phyloP scores from a whole-genome alignment of 2,329 filamentous ascomycete genomes.

The Seiridium cupressi region DNA sequence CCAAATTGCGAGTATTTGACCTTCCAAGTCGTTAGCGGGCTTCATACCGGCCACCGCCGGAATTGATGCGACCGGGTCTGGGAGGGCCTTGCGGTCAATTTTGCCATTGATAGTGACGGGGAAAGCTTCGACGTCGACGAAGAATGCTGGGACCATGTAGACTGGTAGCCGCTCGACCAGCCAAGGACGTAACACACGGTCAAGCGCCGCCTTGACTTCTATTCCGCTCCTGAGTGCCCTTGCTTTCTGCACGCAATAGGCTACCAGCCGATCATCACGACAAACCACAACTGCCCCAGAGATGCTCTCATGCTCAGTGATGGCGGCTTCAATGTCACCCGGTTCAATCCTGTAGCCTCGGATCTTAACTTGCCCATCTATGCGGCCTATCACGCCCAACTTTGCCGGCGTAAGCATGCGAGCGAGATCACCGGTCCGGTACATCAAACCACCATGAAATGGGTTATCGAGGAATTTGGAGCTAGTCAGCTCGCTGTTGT shows the following conservation, averaged over 20 bases:
- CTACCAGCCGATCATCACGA: constrained; percentile 23
- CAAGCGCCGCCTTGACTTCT: constrained; percentile 7
- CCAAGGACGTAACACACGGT: constrained; percentile 19
- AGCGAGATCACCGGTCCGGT: constrained; percentile 24
- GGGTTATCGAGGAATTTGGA: constrained; percentile 19
- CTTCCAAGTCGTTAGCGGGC: constrained; percentile 17
- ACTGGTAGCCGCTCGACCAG: constrained; percentile 20
- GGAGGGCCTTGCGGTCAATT: constrained; percentile 25
- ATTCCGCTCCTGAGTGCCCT: background rate
- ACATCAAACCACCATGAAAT: constrained; percentile 20
- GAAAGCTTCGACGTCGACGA: constrained; percentile 22
- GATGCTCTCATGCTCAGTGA: constrained; percentile 17
- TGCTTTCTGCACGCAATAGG: constrained; percentile 22
- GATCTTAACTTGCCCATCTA: constrained; percentile 27
- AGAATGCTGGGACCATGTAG: constrained; percentile 28
- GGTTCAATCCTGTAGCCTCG: constrained; percentile 27
- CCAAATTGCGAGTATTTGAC: constrained; percentile 21
- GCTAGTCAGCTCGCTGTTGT: constrained; percentile 16
- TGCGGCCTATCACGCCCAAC: constrained; percentile 20
- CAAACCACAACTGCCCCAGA: constrained; percentile 23
- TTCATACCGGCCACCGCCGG: background rate
- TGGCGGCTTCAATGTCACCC: constrained; percentile 25
- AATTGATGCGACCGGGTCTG: constrained; percentile 15
- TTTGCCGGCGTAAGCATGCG: constrained; percentile 13
- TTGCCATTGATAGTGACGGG: constrained; percentile 24